Evolutionary conservation across 2,329 filamentous ascomycete species (phyloP), one percentile per base, ranked within the genome.

Genomic region (Hypoxylon sp.): DNA sequence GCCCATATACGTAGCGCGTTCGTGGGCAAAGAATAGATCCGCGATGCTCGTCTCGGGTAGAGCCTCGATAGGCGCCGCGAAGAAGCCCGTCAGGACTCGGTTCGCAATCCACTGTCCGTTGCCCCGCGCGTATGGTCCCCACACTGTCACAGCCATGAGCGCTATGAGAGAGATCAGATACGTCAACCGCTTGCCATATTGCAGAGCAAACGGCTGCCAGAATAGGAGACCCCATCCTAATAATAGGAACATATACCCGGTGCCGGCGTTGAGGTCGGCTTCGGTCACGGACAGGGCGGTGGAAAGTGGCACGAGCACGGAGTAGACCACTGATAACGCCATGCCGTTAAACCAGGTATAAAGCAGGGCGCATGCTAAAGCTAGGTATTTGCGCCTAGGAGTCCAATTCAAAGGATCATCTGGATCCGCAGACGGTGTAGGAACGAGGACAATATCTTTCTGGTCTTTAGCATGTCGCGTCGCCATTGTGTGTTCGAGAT

Each of bases 371-470:
- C 75, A 77, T 32, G 73, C 37, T 32, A 79, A 52, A 10, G 75
- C 74, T 44, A 75, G 55, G 11, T 70, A 62, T 67, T 77, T 77
- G 65, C 75, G 75, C 17, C 75, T 65, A n/a, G 73, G 68, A 19
- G 68, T 69, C 85, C 85, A 85, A 65, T 85, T 87, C 35, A 88
- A 76, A 2, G 86, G 86, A 66, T 88, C 86, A 46, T 86, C 83
- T 3, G 84, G 82, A 66, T 87, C 83, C 10, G 77, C 74, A 0
- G 83, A 84, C 1, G 86, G 86, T 0, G 80, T 79, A 1, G 86
- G 86, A 7, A 87, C 80, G 10, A 88, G 77, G 17, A 88, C 83
- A 58, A 86, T 84, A 53, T 85, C 80, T 32, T 72, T 73, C 7
- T 75, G 72, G 21, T 70, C 68, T n/a, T 65, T 65, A 2, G 78